phyloP scores from a whole-genome alignment of 1,139 yeast species.

The Candida tunisiensis region DNA sequence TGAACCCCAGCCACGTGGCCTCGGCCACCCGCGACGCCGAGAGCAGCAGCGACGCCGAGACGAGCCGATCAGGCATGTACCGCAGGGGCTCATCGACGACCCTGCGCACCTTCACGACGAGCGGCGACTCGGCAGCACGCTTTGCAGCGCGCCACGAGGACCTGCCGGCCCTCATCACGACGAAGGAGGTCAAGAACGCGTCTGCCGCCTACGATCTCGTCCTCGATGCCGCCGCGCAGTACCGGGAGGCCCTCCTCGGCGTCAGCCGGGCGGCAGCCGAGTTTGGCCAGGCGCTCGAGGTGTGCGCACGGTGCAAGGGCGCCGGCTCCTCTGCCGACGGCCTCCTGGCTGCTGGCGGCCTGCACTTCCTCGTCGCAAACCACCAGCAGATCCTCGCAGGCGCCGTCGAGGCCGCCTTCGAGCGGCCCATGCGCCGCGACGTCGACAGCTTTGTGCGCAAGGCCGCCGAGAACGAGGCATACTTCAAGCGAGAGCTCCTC shows the following conservation, averaged over 20 bases:
- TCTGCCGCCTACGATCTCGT: constrained; percentile 30
- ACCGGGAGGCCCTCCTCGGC: constrained; percentile 30
- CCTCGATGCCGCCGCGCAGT: constrained; percentile 32
- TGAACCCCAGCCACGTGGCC: background rate
- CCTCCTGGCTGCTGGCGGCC: constrained; percentile 55
- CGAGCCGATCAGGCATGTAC: background rate
- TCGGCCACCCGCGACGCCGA: background rate
- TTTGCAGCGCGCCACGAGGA: constrained; percentile 22
- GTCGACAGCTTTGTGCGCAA: constrained; percentile 25
- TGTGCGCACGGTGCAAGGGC: constrained; percentile 53
- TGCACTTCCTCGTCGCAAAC: constrained; percentile 62
- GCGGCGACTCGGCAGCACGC: background rate
- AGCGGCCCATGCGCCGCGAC: constrained; percentile 33
- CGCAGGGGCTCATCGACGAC: background rate
- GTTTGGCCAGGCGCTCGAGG: constrained; percentile 58
- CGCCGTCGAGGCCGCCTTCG: constrained; percentile 34
- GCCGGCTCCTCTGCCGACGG: constrained; percentile 49
- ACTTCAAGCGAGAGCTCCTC: constrained; percentile 38
- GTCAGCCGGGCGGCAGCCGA: constrained; percentile 52
- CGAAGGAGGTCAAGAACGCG: constrained; percentile 37
- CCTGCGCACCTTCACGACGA: background rate
- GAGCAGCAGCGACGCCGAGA: background rate
- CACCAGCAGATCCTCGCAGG: constrained; percentile 59
- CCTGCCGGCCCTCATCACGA: constrained; percentile 41
- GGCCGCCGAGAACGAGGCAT: constrained; percentile 27